phyloP scores from a whole-genome alignment of 1,284 basidiomycete species.

The Apiotrichum porosum region DNA sequence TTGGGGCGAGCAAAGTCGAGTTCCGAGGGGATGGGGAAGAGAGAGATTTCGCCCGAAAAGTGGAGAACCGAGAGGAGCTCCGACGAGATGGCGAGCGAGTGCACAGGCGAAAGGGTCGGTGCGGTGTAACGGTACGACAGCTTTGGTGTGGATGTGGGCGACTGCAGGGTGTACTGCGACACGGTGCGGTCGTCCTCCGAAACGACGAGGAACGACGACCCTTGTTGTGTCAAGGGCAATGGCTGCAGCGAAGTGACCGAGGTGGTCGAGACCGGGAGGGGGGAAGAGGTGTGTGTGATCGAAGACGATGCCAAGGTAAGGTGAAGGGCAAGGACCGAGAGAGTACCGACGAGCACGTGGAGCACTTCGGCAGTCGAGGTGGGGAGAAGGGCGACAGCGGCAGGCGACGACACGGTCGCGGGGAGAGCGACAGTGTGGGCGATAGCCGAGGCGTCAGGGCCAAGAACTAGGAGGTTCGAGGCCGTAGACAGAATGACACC shows the following conservation, averaged over 20 bases:
- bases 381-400: conserved; percentile 34
- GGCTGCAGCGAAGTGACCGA: conserved; percentile 38
- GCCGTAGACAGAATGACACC: conserved; percentile 30
- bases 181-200: conserved; percentile 71
- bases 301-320: conserved; percentile 29
- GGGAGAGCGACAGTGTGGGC: conserved; percentile 33
- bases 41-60: conserved; percentile 61
- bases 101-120: conserved; percentile 59
- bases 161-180: conserved; percentile 55
- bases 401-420: conserved; percentile 21
- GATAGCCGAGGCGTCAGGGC: conserved; percentile 28
- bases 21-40: conserved; percentile 60
- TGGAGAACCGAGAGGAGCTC: conserved; percentile 59
- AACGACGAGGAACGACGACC: conserved; percentile 58
- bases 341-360: conserved; percentile 32
- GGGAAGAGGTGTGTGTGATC: conserved; percentile 30
- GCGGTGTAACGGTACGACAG: conserved; percentile 58
- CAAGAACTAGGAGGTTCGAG: conserved; percentile 33
- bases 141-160: conserved; percentile 52
- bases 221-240: conserved; percentile 31
- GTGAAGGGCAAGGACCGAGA: conserved; percentile 31
- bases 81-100: conserved; percentile 54
- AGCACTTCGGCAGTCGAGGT: conserved; percentile 30
- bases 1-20: conserved; percentile 46
- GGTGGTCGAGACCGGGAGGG: conserved; percentile 44